Evolutionary conservation across 192 early-diverging fungal species (phyloP).

Genomic region (Rhizophagus sp.): DNA sequence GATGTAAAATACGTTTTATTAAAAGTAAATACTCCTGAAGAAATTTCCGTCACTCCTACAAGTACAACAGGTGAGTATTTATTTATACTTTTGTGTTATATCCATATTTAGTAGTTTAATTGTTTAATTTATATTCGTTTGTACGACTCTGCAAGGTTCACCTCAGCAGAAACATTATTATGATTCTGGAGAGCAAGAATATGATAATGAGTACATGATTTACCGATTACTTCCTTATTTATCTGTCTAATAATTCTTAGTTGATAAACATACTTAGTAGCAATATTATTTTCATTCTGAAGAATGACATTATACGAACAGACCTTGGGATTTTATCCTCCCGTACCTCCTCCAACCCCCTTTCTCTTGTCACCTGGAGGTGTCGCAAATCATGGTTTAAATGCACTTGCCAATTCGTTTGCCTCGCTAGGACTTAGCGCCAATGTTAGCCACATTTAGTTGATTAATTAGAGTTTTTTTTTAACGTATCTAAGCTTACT

Average conservation of each 20-base stretch:
- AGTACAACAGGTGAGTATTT: slow-evolving; percentile 1
- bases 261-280: neutral
- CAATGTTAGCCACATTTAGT: neutral
- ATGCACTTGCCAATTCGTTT: slow-evolving; percentile 28
- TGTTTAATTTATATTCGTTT: neutral
- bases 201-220: slow-evolving; percentile 12
- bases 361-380: slow-evolving; percentile 6
- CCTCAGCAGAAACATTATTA: slow-evolving; percentile 8
- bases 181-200: slow-evolving; percentile 23
- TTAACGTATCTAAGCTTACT: neutral
- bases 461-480: neutral
- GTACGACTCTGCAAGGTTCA: slow-evolving; percentile 3
- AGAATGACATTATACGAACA: neutral
- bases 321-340: slow-evolving; percentile 7
- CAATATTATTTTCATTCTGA: neutral
- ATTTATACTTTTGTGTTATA: neutral
- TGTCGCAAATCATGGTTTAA: slow-evolving; percentile 1
- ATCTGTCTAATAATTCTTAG: neutral
- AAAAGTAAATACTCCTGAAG: slow-evolving; percentile 4
- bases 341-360: neutral
- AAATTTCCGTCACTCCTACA: slow-evolving; percentile 5
- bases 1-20: neutral
- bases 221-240: neutral
- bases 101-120: neutral
- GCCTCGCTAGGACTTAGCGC: slow-evolving; percentile 28